Evolutionary conservation across 2,329 filamentous ascomycete species (phyloP).

Genomic region (Orbilia quercus): DNA sequence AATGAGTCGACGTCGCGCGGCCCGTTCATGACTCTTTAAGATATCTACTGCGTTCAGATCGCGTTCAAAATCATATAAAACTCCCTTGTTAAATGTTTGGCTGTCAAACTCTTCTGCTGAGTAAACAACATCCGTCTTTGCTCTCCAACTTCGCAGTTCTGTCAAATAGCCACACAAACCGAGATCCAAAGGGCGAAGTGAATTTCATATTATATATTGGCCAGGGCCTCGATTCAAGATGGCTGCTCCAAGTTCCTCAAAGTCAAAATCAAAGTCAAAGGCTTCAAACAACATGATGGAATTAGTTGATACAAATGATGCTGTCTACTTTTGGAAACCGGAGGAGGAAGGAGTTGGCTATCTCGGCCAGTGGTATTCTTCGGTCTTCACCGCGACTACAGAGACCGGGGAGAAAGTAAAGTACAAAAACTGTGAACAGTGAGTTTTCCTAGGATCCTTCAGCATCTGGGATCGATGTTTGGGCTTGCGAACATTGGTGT

Average conservation of each 20-base stretch:
- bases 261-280: no score
- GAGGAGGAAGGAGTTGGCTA: conserved; percentile 67
- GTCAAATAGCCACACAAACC: background rate
- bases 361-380: conserved; percentile 73
- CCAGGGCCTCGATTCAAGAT: conserved; percentile 44
- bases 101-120: conserved; percentile 10
- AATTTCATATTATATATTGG: no score
- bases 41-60: conserved; percentile 5
- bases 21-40: conserved; percentile 42
- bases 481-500: conserved; percentile 9
- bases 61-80: conserved; percentile 27
- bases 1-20: conserved; percentile 17
- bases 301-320: conserved; percentile 39
- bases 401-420: conserved; percentile 60
- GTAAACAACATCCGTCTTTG: conserved; percentile 14
- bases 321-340: conserved; percentile 67
- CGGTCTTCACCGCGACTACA: conserved; percentile 66
- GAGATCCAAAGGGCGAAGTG: background rate
- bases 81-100: conserved; percentile 14
- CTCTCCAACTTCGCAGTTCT: background rate
- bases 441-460: conserved; percentile 55
- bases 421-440: conserved; percentile 69
- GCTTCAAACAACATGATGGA: conserved; percentile 49
- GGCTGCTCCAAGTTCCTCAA: conserved; percentile 39
- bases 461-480: conserved; percentile 10